These are phyloP conservation scores for Euptelea pleiosperma DNA, from an alignment of 164 flowering plant species.

Conservation along the genomic window DNA sequence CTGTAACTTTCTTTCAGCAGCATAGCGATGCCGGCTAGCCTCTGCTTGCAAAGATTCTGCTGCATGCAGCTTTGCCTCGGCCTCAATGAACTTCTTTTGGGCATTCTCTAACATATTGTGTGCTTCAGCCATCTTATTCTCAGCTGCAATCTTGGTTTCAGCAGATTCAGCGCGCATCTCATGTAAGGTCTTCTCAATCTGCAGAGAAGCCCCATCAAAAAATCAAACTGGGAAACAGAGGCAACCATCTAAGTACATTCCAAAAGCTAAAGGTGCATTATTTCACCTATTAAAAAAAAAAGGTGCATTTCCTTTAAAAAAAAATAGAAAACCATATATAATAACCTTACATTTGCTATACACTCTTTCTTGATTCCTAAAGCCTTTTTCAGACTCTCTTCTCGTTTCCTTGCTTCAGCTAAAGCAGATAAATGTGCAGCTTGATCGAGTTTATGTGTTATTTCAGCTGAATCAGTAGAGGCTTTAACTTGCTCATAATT, in stretches of 20 bases:
- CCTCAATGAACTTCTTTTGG: slow-evolving; percentile 52
- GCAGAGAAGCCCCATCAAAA: slow-evolving; percentile 16
- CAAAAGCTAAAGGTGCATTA: background rate
- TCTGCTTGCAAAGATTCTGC: slow-evolving; percentile 82
- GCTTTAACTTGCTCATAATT: slow-evolving; percentile 65
- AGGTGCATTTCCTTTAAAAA: background rate
- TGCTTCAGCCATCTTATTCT: slow-evolving; percentile 70
- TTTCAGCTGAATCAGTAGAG: slow-evolving; percentile 53
- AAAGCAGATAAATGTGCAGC: slow-evolving; percentile 57
- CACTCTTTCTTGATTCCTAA: slow-evolving; percentile 84
- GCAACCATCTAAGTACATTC: background rate
- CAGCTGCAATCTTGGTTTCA: slow-evolving; percentile 76
- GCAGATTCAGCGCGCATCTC: slow-evolving; percentile 93
- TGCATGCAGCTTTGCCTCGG: slow-evolving; percentile 57
- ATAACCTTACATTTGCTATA: slow-evolving; percentile 60
- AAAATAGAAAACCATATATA: background rate
- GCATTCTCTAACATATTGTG: slow-evolving; percentile 63
- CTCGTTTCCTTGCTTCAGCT: slow-evolving; percentile 76
- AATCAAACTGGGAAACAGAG: background rate
- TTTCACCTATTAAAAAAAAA: background rate
- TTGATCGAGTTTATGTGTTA: slow-evolving; percentile 45
- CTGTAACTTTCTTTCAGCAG: slow-evolving; percentile 78
- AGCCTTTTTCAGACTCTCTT: slow-evolving; percentile 71
- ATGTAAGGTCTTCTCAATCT: slow-evolving; percentile 92
- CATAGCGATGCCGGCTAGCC: slow-evolving; percentile 53